A percentile compares a stretch with the other conserved stretches of the same genome.
phyloP scores from a whole-genome alignment of 2,329 filamentous ascomycete species.

The Monosporascus sp. region DNA sequence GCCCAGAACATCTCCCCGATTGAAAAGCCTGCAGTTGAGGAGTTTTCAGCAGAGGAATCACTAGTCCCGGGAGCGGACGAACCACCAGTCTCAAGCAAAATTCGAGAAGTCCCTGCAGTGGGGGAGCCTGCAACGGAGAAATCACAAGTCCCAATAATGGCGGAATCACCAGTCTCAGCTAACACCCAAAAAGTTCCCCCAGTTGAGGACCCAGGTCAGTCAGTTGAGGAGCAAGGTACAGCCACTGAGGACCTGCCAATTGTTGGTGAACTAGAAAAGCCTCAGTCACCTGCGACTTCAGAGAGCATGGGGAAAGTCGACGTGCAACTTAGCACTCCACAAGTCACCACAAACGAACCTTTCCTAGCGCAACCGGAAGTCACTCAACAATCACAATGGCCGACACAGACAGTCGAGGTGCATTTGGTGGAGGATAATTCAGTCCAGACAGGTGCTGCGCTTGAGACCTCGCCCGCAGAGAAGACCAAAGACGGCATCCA shows the following conservation, averaged over 20 bases:
- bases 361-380: neutral
- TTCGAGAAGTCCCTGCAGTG: neutral
- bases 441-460: neutral
- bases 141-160: neutral
- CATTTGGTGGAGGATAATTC: neutral
- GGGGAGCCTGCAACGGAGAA: neutral
- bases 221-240: conserved; percentile 1
- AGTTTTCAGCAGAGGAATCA: neutral
- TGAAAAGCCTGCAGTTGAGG: neutral
- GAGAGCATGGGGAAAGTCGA: conserved; percentile 8
- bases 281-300: conserved; percentile 1
- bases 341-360: neutral
- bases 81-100: neutral
- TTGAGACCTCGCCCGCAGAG: conserved; percentile 5
- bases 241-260: neutral
- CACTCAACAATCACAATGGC: neutral
- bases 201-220: neutral
- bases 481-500: conserved; percentile 4
- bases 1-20: neutral
- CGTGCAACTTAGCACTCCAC: neutral
- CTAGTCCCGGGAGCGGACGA: neutral
- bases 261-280: neutral
- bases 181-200: neutral
- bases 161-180: neutral
- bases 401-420: neutral